A percentile compares a stretch with the other conserved stretches of the same genome.
Evolutionary conservation across 2,329 filamentous ascomycete genomes (phyloP).

Genomic region (Hymenoscyphus albidus): DNA sequence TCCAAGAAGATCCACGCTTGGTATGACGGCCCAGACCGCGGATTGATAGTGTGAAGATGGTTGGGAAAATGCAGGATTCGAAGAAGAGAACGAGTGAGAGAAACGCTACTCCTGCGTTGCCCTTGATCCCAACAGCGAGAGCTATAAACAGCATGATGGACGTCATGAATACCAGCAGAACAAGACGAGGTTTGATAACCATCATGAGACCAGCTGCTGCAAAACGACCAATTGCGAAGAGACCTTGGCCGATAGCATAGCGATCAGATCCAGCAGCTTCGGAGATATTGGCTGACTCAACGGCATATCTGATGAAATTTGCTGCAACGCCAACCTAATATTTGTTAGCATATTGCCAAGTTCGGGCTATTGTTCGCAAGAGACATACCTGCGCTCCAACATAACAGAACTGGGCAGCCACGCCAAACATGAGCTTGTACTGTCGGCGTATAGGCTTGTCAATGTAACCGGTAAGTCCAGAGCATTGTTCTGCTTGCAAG

Average conservation of each 20-base stretch:
- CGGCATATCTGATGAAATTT: slow-evolving; percentile 61
- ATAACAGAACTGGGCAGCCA: slow-evolving; percentile 75
- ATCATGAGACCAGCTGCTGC: slow-evolving; percentile 58
- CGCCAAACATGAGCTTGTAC: slow-evolving; percentile 62
- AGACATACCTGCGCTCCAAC: slow-evolving; percentile 46
- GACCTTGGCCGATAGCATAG: slow-evolving; percentile 67
- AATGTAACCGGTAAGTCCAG: slow-evolving; percentile 20
- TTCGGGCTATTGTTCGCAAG: background rate
- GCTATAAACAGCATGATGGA: slow-evolving; percentile 55
- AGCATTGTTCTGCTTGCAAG: slow-evolving; percentile 14
- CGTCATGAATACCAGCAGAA: slow-evolving; percentile 57
- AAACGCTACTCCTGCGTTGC: slow-evolving; percentile 51
- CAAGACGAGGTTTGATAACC: slow-evolving; percentile 63
- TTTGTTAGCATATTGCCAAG: background rate
- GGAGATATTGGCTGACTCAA: slow-evolving; percentile 37
- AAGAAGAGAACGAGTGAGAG: slow-evolving; percentile 73
- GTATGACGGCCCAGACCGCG: slow-evolving; percentile 71
- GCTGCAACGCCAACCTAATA: slow-evolving; percentile 21
- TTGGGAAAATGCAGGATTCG: slow-evolving; percentile 76
- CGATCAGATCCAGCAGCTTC: slow-evolving; percentile 58
- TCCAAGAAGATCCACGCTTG: slow-evolving; percentile 69
- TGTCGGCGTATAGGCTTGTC: slow-evolving; percentile 34
- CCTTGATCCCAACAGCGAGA: slow-evolving; percentile 39
- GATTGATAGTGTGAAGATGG: slow-evolving; percentile 73
- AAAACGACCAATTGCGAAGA: slow-evolving; percentile 73